Conservation (phyloP, 345 rosid species). For the Eucalyptus urophylla region DNA sequence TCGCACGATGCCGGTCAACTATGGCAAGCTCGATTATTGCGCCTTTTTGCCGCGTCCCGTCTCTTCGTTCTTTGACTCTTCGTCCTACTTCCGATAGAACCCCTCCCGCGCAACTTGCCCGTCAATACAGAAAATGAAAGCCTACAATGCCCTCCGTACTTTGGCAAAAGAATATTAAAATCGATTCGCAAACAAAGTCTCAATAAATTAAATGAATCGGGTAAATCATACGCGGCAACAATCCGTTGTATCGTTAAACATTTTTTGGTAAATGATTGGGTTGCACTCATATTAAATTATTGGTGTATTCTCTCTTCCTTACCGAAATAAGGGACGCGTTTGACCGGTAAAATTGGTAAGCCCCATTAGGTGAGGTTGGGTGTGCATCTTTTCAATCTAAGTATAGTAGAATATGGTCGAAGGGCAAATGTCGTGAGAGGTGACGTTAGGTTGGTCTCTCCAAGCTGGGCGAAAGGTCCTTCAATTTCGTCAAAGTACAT, state of each 20-base stretch:
- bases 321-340: background rate
- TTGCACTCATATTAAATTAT: background rate
- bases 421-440: background rate
- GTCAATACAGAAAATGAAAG: background rate
- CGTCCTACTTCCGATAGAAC: background rate
- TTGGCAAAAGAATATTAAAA: background rate
- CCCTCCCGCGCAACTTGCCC: background rate
- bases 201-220: background rate
- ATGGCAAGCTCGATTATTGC: background rate
- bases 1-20: background rate
- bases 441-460: background rate
- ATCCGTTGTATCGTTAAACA: background rate
- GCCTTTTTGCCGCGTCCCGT: background rate
- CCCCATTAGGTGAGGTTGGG: background rate
- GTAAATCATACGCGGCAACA: background rate
- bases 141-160: background rate
- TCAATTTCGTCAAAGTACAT: background rate
- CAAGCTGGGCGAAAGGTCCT: background rate
- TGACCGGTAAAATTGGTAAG: background rate
- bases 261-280: background rate
- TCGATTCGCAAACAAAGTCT: background rate
- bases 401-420: background rate
- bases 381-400: background rate
- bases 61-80: background rate
- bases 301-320: background rate